These are phyloP conservation scores for Yamadazyma laniorum DNA, from an alignment of 805 yeast species.

Conservation along the genomic window DNA sequence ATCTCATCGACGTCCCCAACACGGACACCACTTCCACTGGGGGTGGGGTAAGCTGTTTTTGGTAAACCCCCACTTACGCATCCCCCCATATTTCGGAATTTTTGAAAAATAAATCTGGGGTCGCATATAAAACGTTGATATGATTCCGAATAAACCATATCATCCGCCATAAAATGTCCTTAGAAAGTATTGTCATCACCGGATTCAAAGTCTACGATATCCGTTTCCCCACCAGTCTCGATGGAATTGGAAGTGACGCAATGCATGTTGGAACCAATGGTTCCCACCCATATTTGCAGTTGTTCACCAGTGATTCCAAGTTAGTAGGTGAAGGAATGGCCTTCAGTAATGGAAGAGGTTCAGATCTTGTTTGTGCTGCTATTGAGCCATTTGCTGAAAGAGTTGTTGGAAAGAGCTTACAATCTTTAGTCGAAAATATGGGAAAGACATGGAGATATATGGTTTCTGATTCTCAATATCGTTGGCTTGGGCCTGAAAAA, in stretches of 20 bases:
- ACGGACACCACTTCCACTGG: neutral
- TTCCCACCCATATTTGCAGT: constrained; percentile 37
- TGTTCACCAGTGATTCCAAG: constrained; percentile 25
- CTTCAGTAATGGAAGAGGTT: constrained; percentile 21
- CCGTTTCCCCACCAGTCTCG: constrained; percentile 40
- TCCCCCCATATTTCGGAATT: constrained; percentile 2
- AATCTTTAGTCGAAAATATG: constrained; percentile 31
- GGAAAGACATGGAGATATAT: constrained; percentile 41
- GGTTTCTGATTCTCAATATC: constrained; percentile 39
- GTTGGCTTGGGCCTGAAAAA: constrained; percentile 48
- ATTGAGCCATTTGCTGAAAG: constrained; percentile 36
- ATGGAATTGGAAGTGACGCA: constrained; percentile 43
- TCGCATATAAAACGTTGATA: too few relatives aligned
- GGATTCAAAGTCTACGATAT: constrained; percentile 28
- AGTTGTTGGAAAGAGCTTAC: constrained; percentile 30
- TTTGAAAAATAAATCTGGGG: constrained; percentile 2
- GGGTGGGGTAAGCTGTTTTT: constrained; percentile 1
- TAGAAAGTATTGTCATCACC: constrained; percentile 20
- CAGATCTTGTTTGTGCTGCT: constrained; percentile 21
- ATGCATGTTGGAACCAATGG: constrained; percentile 40
- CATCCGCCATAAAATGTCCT: constrained; percentile 1
- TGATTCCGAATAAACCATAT: too few relatives aligned
- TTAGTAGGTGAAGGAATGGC: constrained; percentile 42
- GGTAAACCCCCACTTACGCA: too few relatives aligned
- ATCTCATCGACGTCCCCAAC: too few relatives aligned